These are phyloP conservation scores for Neurospora tetrasperma DNA, from an alignment of 495 filamentous ascomycete species.

Conservation along the genomic window DNA sequence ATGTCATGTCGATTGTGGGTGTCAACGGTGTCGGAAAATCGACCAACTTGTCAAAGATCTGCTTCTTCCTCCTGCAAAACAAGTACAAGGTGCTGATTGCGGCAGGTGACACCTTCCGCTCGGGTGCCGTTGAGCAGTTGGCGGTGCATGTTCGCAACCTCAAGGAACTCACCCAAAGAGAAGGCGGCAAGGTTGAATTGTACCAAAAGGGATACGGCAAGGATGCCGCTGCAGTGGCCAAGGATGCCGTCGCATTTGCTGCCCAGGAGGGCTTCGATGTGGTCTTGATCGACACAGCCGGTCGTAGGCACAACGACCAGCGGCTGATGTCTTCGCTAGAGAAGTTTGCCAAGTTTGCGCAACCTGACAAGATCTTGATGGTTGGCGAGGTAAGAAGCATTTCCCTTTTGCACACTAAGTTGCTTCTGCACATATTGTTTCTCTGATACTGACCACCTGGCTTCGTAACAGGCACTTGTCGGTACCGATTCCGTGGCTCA, in stretches of 20 bases:
- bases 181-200: conserved; percentile 75
- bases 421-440: neutral
- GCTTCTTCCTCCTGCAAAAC: conserved; percentile 94
- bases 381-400: conserved; percentile 62
- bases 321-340: conserved; percentile 89
- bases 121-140: conserved; percentile 92
- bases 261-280: conserved; percentile 73
- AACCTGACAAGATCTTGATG: conserved; percentile 98
- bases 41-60: conserved; percentile 92
- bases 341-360: conserved; percentile 92
- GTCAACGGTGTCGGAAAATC: conserved; percentile 98
- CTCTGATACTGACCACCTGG: conserved; percentile 8
- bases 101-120: conserved; percentile 95
- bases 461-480: conserved; percentile 55
- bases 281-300: conserved; percentile 93
- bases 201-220: conserved; percentile 98
- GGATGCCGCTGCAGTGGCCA: conserved; percentile 89
- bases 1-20: conserved; percentile 94
- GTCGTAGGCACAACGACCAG: conserved; percentile 88
- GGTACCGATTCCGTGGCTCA: conserved; percentile 91
- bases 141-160: conserved; percentile 89
- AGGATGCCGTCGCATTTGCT: conserved; percentile 79
- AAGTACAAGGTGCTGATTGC: conserved; percentile 91
- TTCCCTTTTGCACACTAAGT: neutral
- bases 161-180: conserved; percentile 69